Evolutionary conservation across 768 basidiomycete species (phyloP), one percentile per base, ranked within the genome.

Genomic region (Podaxis sp.): DNA sequence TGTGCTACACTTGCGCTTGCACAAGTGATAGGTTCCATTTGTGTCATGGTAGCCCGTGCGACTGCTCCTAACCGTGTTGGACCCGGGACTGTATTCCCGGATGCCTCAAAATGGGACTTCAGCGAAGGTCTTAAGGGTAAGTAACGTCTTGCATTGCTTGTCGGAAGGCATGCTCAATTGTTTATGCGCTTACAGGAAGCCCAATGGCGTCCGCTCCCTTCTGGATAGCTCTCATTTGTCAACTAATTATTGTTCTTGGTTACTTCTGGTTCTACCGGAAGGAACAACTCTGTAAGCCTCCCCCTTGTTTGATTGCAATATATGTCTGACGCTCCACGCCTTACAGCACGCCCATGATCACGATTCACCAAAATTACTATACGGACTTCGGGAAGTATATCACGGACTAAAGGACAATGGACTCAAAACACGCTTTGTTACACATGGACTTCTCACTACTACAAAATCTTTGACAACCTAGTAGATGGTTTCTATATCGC

Each of bases 181-280:
- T 17, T 40, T 50, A 41, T 33, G 25, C 25, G 15, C 24, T 36
- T 40, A 56, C 65, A 80, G 86, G 86, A 65, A 93, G 92, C 68
- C 92, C 92, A 22, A 87, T 94, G 85, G 91, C 89, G 19, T 80
- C 84, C 15, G 88, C 92, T 59, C 82, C 91, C 50, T 96, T 96
- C 81, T 96, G 94, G 94, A 75, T 95, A 55, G 93, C 92, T 51
- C 78, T 92, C 59, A 68, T 86, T 6, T 91, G 86, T 72, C 92
- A 94, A 72, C 70, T 96, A 58, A 74, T 94, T 66, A 94, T 96
- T 70, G 93, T 96, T 62, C 75, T 88, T 64, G 94, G 94, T 22
- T 96, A 96, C 78, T 94, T 95, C 80, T 92, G 92, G 92, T 96
- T 96, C 85, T 96, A 96, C 76, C 87, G 94, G 74, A 94, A 93